Base-by-base conservation (phyloP, 345 rosid species). In the Moringa oleifera region DNA sequence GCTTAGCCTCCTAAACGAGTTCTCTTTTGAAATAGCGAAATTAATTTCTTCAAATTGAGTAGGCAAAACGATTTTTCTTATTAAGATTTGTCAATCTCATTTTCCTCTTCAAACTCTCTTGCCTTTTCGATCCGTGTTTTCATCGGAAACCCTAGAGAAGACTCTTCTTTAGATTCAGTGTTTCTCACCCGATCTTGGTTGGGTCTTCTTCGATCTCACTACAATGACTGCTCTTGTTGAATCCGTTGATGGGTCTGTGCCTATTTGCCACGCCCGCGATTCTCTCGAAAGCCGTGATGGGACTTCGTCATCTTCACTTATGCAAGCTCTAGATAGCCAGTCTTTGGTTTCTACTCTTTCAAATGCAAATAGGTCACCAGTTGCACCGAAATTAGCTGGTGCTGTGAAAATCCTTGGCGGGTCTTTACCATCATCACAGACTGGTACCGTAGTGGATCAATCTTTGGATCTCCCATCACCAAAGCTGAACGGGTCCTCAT, bases 391-490 rank as follows among this genome's bases (percentile, higher is more conserved):
- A 51, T 10, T 19, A 6, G 54, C 54, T 51, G 7, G 65, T 64
- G 57, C 66, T 0, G 50, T 50, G 41, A 62, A 64, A 73, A 63
- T 64, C 73, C 55, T 59, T 62, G 64, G 51, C 2, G 61, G 58
- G 24, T 47, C 65, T n/a, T 57, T 71, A 15, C 25, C 58, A 13
- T 54, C 64, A 22, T 63, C 73, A 0, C 61, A 70, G 20, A 65
- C 61, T 13, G 23, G 64, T 18, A 63, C 63, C 51, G 61, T 66
- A 10, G 67, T 66, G 7, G 3, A 33, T 56, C 11, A 59, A 23
- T 68, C 76, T 1, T 12, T 67, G 20, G 67, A 54, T 67, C 64
- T 67, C 31, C 58, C 69, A 0, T 73, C 72, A 0, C 68, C 72
- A 3, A 18, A 25, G 41, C 71, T 21, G 1, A 59, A 23, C 53